phyloP scores from a whole-genome alignment of 1,284 basidiomycete species.

The Laetiporus sulphureus region DNA sequence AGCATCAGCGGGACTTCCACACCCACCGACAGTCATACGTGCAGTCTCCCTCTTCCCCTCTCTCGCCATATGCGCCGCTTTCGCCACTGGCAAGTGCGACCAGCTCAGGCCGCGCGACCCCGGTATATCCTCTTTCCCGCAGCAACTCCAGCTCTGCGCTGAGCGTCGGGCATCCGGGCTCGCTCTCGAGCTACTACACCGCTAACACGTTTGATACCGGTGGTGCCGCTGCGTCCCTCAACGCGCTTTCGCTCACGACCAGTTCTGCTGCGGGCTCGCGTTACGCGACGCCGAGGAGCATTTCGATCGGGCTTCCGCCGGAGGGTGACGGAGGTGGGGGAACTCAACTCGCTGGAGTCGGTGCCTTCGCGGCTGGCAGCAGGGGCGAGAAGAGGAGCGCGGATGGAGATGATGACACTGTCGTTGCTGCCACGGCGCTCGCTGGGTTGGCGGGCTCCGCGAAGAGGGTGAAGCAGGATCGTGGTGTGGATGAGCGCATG shows the following conservation, averaged over 20 bases:
- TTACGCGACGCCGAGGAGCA: conserved; percentile 20
- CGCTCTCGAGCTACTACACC: conserved; percentile 13
- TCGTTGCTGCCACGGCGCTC: conserved; percentile 19
- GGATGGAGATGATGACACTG: conserved; percentile 15
- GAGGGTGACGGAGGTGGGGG: conserved; percentile 15
- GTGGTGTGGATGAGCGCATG: conserved; percentile 13
- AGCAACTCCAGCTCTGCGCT: conserved; percentile 14
- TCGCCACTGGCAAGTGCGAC: conserved; percentile 12
- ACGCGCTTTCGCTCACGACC: conserved; percentile 20
- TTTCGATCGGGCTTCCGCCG: conserved; percentile 14
- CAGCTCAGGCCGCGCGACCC: conserved; percentile 18
- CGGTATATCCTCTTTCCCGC: conserved; percentile 13
- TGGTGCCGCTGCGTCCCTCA: conserved; percentile 15
- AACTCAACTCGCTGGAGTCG: neutral
- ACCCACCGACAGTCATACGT: conserved; percentile 11
- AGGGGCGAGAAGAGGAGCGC: conserved; percentile 13
- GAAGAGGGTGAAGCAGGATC: conserved; percentile 18
- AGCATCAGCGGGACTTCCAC: neutral
- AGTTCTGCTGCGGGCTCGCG: conserved; percentile 12
- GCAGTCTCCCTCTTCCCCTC: conserved; percentile 19
- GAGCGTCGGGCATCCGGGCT: conserved; percentile 9
- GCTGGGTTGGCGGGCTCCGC: conserved; percentile 17
- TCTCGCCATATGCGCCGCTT: conserved; percentile 17
- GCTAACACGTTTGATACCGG: conserved; percentile 14
- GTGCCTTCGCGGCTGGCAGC: neutral